Base-by-base conservation (phyloP, 2,329 filamentous ascomycete genomes). In the Claviceps pusilla region DNA sequence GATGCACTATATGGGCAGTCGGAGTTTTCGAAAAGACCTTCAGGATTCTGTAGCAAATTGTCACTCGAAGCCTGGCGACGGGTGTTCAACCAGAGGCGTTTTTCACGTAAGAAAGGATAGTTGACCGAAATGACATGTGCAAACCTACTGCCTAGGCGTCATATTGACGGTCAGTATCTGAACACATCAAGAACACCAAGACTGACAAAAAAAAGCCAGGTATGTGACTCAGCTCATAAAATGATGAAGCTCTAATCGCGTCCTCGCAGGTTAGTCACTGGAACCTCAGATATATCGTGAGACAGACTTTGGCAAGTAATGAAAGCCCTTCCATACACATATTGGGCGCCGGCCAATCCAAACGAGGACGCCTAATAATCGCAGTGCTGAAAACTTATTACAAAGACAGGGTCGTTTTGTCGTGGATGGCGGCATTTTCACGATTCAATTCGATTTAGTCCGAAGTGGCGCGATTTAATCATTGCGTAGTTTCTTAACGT, bases 381-480 rank as follows among this genome's bases (percentile, higher is more conserved):
- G 53, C 28, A 59, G 59, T 57, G 59, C 57, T 55, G 59, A 62
- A 56, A 61, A 57, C 54, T 60, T 57, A 65, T 68, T 65, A 68
- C 66, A 65, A 61, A 61, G 60, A 59, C 55, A 62, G 57, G 58
- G 39, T 61, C 41, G 58, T 57, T 57, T 59, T 56, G 59, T 66
- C 60, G 61, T 58, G 60, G 58, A 56, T 54, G 57, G 61, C 61
- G 63, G 61, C 59, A 64, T 59, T 61, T 63, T 68, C 67, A 68
- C 64, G 62, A 58, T 61, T 57, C 60, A 59, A 56, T 66, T 58
- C 64, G 61, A 58, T 56, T 63, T 59, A 66, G 51, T 58, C 57
- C 50, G 53, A 57, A 42, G 42, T 42, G 43, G 52, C 45, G 55
- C 55, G 55, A 50, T 51, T 55, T n/a, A 52, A 53, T 37, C 29